Base-by-base conservation (phyloP, 2,329 filamentous ascomycete genomes). In the Arthrobotrys megalospora region DNA sequence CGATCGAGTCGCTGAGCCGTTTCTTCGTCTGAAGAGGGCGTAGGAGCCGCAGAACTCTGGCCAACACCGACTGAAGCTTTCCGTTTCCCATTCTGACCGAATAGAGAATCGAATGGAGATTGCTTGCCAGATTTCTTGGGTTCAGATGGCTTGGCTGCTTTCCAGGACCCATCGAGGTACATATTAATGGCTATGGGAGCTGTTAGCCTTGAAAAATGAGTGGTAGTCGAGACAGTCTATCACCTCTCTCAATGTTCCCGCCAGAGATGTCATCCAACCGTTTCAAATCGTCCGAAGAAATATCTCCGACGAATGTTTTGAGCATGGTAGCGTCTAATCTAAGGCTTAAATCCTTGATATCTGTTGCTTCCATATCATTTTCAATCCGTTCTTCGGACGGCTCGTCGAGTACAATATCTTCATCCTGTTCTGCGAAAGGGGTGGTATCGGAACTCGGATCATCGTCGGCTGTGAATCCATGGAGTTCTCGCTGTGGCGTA, bases 161-260 rank as follows among this genome's bases (percentile, higher is more conserved):
- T 90, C 87, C 90, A 91, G 3, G 90, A 91, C 19, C 90, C 90
- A 79, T 92, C 90, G 79, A 91, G 89, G 82, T 90, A 92, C 88
- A 82, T 82, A 77, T 82, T 82, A 72, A 82, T 82, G 60, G 81
- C 81, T 81, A 6, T 38, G 1, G 6, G 28, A 41, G 7, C 6
- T 24, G 38, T 50, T 48, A 77, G 67, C 45, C n/a, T 48, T 32
- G 21, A 32, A 19, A 50, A 65, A 19, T 7, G 14, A 43, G 11
- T 38, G n/a, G n/a, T 38, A 14, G 3, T 58, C 34, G n/a, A 7
- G 7, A 41, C 32, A 58, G 4, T 24, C 14, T 21, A 21, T 21
- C 88, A 6, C 90, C 90, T 77, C 87, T 86, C 81, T 91, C 88
- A 14, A 91, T 85, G 78, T 90, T 86, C 66, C 88, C 85, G 24